A percentile compares a stretch with the other conserved stretches of the same genome.
Evolutionary conservation across 163 green algal species (phyloP).

Genomic region (Coccomyxa subellipsoidea): DNA sequence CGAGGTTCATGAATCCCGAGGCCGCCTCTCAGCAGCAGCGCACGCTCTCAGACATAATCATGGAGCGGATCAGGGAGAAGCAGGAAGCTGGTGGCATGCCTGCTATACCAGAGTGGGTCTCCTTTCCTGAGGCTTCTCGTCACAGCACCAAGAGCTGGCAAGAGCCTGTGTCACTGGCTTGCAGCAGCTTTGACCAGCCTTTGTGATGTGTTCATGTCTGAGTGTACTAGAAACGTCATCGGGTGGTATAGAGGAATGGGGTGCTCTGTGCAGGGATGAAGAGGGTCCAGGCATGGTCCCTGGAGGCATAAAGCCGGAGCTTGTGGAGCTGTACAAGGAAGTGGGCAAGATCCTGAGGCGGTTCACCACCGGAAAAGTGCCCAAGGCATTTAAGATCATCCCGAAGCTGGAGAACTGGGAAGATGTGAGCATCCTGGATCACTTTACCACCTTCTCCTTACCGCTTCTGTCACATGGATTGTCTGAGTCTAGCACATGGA

Average conservation of each 20-base stretch:
- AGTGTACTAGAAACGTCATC: no score
- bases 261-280: background rate
- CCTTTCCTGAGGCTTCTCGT: no score
- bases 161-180: no score
- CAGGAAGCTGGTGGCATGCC: slow-evolving; percentile 45
- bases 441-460: no score
- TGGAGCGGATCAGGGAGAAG: slow-evolving; percentile 76
- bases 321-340: slow-evolving; percentile 84
- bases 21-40: slow-evolving; percentile 36
- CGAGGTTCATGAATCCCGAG: slow-evolving; percentile 73
- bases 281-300: slow-evolving; percentile 27
- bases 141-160: no score
- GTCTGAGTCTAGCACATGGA: no score
- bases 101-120: slow-evolving; percentile 27
- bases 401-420: slow-evolving; percentile 96
- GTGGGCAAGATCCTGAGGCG: slow-evolving; percentile 79
- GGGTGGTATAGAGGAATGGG: no score
- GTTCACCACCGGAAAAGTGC: slow-evolving; percentile 84
- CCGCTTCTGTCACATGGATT: no score
- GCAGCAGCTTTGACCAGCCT: no score
- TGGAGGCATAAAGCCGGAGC: slow-evolving; percentile 70
- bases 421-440: slow-evolving; percentile 53
- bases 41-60: slow-evolving; percentile 84
- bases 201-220: no score
- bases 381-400: slow-evolving; percentile 98